These are phyloP conservation scores for Prunus fruticosa DNA, from an alignment of 306 rosid genomes.

Conservation along the genomic window DNA sequence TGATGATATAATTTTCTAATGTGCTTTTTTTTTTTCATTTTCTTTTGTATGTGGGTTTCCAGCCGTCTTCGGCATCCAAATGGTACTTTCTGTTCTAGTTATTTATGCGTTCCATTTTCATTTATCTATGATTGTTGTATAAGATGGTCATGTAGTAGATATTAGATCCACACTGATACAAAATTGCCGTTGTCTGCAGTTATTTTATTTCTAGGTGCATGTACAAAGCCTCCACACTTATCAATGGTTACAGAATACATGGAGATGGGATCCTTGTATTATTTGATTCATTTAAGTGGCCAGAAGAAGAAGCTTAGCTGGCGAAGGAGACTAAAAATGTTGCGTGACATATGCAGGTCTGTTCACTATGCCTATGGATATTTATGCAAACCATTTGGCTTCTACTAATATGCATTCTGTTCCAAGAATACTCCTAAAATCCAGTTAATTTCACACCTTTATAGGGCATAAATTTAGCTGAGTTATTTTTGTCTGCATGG, in stretches of 20 bases:
- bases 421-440: background rate
- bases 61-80: conserved; percentile 99
- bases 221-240: conserved; percentile 94
- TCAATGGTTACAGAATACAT: conserved; percentile 97
- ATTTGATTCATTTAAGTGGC: conserved; percentile 86
- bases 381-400: conserved; percentile 12
- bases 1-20: conserved; percentile 39
- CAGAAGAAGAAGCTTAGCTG: conserved; percentile 91
- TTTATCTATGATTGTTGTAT: conserved; percentile 17
- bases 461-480: background rate
- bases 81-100: conserved; percentile 51
- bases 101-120: conserved; percentile 19
- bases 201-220: conserved; percentile 97
- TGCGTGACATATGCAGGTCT: conserved; percentile 94
- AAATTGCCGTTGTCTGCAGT: conserved; percentile 61
- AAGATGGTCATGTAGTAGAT: conserved; percentile 5
- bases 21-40: conserved; percentile 12
- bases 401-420: background rate
- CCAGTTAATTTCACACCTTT: background rate
- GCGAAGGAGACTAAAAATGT: conserved; percentile 85
- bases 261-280: conserved; percentile 96
- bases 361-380: conserved; percentile 17
- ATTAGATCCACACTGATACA: background rate
- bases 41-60: conserved; percentile 29
- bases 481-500: background rate